Percentiles rank a stretch among this genome's conserved stretches.
Evolutionary conservation across 805 yeast genomes (phyloP).

Genomic region (Hemisphaericaspora nanyangensis): DNA sequence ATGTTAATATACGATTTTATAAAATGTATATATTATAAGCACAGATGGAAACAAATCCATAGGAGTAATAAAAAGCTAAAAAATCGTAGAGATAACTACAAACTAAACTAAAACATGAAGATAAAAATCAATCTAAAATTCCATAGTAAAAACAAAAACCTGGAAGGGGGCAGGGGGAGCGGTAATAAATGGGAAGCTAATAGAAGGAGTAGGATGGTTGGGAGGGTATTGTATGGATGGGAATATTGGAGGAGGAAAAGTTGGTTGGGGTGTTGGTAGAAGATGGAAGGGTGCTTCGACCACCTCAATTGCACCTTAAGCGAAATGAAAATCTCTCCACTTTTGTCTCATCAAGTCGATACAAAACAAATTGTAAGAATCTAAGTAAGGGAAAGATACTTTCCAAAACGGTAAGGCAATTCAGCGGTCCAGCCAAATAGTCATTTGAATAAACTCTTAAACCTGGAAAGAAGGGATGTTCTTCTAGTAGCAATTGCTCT

Average conservation of each 20-base stretch:
- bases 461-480: slow-evolving; percentile 26
- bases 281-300: too few relatives aligned
- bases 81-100: slow-evolving; percentile 4
- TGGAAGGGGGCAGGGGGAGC: slow-evolving; percentile 4
- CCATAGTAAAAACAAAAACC: neutral
- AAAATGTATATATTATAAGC: neutral
- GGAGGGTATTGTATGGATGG: too few relatives aligned
- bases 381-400: neutral
- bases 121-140: too few relatives aligned
- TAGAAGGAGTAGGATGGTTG: too few relatives aligned
- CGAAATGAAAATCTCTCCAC: too few relatives aligned
- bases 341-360: neutral
- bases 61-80: slow-evolving; percentile 1
- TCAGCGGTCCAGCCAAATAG: neutral
- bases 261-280: too few relatives aligned
- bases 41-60: neutral
- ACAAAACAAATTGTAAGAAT: too few relatives aligned
- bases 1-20: neutral
- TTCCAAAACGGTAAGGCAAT: neutral
- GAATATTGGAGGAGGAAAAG: too few relatives aligned
- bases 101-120: slow-evolving; percentile 1
- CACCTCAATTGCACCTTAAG: too few relatives aligned
- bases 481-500: slow-evolving; percentile 14
- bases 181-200: neutral
- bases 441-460: slow-evolving; percentile 30